Evolutionary conservation across 805 yeast genomes (phyloP), one percentile per base, ranked within the genome.

Genomic region (Kodamaea kaohsiungensis): DNA sequence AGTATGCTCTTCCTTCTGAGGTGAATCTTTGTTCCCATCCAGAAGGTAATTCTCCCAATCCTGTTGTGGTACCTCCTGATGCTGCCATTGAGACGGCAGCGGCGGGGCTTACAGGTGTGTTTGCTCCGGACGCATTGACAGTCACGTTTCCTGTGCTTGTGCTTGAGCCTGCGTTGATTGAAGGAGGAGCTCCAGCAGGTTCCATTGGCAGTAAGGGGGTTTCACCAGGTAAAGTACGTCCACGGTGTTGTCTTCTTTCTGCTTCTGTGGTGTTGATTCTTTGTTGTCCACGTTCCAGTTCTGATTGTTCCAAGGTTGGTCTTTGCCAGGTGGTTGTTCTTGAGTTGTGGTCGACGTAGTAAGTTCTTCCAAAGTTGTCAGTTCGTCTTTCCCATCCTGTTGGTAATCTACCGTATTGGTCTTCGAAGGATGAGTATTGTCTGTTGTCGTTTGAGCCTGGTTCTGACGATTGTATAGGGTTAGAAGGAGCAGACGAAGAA

Each of bases 21-120:
- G 99, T 95, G 65, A 89, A 88, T 60, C 99, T 81, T 76, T 93
- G 98, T 74, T 95, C 99, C 99, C 99, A 95, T 42, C 99, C 99
- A 9, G 96, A 84, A 7, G 99, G 99, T 59, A 95, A 79, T 75
- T 95, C 99, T 27, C 99, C 99, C 45, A 96, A 75, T 0, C 98
- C 98, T 25, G 96, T 89, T 3, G 98, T 91, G 2, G 98, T 93
- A 16, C 93, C 91, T 33, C 97, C 91, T 2, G 89, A 77, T 19
- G 88, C 86, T 50, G 88, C 86, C 82, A 85, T 79, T 16, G 82
- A 76, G 56, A 85, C 86, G 3, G 89, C 87, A 63, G 86, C 85
- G 3, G 87, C 85, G 2, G 87, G 86, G 22, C 85, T 84, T 25
- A 84, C 85, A 2, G 87, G 81, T 2, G 80, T 63, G 62, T 74